Evolutionary conservation across 768 basidiomycete genomes (phyloP), one percentile per base, ranked within the genome.

Genomic region (Lentinula raphanica): DNA sequence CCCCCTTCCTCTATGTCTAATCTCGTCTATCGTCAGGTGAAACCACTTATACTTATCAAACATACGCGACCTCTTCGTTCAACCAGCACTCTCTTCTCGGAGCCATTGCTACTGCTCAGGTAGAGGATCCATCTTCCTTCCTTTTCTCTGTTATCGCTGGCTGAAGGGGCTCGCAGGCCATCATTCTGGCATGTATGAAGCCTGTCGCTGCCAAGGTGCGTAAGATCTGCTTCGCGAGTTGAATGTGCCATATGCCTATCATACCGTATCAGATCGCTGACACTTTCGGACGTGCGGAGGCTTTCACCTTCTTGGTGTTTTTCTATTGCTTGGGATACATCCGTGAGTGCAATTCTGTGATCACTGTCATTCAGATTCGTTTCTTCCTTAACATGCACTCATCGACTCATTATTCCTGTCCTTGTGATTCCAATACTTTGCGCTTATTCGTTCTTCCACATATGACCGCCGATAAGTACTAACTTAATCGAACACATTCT

Each of bases 121-220:
- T 46, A 21, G 36, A 31, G 67, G 71, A 50, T 63, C 64, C 0
- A 72, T 70, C 42, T 73, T 76, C 21, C 2, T 28, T 15, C 7
- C 35, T 38, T 53, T 23, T 53, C 23, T 25, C 35, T 11, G 3
- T 39, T 15, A 15, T 5, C 11, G 17, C 35, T 23, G 23, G 32
- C 19, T 28, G 9, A 45, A 27, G 5, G 8, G 4, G 27, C 40
- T 40, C 25, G 11, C 40, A 56, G 54, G 54, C 54, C 15, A 56
- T 56, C 40, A 56, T 56, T 12, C 32, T 56, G n/a, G 54, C 54
- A n/a, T 56, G 54, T 28, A 56, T 56, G 54, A 82, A 82, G 67
- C 82, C 82, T 0, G 69, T 80, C 12, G 76, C 80, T 60, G 82
- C 82, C 5, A 83, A 83, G 65, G 65, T 82, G 15, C 72, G 80